Percentiles rank a stretch among this genome's conserved stretches.
phyloP scores from a whole-genome alignment of 2,329 filamentous ascomycete genomes.

The Xylariaceae sp. region DNA sequence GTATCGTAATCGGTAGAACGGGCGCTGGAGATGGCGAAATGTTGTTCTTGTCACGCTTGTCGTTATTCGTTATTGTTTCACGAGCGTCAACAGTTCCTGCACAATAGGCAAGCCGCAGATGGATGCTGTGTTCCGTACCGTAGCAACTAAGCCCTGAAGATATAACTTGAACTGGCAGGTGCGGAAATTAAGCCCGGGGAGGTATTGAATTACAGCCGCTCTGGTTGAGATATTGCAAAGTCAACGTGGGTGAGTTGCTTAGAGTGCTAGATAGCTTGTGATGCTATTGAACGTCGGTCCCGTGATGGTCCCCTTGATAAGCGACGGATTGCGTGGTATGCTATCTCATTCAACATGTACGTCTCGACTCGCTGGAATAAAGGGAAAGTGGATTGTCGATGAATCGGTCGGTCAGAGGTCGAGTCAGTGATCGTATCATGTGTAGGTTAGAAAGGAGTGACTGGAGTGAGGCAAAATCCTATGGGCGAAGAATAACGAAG shows the following conservation, averaged over 20 bases:
- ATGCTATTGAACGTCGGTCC: too few species aligned
- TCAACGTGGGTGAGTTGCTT: neutral
- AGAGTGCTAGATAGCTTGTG: too few species aligned
- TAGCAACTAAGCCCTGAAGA: conserved; percentile 16
- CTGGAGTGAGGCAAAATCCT: conserved; percentile 8
- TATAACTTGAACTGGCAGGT: conserved; percentile 1
- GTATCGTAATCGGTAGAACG: conserved; percentile 4
- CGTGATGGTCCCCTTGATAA: too few species aligned
- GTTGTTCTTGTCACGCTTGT: conserved; percentile 5
- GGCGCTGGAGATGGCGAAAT: neutral
- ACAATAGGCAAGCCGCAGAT: conserved; percentile 36
- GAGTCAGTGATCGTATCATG: neutral
- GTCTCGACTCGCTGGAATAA: neutral
- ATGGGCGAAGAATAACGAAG: conserved; percentile 3
- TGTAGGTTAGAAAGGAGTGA: conserved; percentile 20
- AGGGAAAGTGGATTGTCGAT: conserved; percentile 5
- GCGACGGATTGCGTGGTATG: neutral
- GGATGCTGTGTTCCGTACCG: conserved; percentile 36
- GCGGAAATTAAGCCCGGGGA: conserved; percentile 7
- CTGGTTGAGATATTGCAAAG: neutral
- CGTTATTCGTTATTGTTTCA: conserved; percentile 24
- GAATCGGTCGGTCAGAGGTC: neutral
- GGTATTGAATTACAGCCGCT: neutral
- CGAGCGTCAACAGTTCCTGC: conserved; percentile 37
- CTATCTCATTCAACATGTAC: neutral